Conservation (phyloP, 148 eudicot genomes). For the Cornus suecica region DNA sequence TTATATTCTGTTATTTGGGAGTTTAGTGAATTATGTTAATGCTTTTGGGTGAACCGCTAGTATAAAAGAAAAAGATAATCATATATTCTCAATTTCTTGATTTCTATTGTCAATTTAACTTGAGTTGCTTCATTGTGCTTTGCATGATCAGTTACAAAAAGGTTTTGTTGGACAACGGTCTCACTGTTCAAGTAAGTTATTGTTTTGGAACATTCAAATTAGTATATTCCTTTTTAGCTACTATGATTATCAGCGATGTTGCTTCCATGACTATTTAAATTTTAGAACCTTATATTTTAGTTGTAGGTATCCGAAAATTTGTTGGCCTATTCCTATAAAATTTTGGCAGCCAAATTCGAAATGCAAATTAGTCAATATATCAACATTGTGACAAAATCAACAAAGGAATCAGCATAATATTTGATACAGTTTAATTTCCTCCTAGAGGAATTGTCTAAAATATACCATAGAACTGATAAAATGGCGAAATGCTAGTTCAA, state of each 20-base stretch:
- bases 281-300: not conserved
- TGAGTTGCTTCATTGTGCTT: conserved; percentile 1
- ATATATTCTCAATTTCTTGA: not conserved
- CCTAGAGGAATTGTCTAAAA: no score
- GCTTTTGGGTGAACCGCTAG: no score
- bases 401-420: not conserved
- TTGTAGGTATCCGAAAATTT: not conserved
- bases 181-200: conserved; percentile 65
- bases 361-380: no score
- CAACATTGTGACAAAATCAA: not conserved
- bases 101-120: not conserved
- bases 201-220: not conserved
- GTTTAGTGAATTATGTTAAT: no score
- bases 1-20: not conserved
- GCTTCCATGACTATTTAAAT: not conserved
- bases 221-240: not conserved
- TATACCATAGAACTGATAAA: no score
- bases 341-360: not conserved
- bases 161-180: conserved; percentile 88
- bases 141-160: conserved; percentile 63
- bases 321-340: not conserved
- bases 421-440: not conserved
- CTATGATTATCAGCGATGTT: not conserved
- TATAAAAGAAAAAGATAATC: not conserved
- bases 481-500: no score